A percentile compares a stretch with the other conserved stretches of the same genome.
Evolutionary conservation across 108 stramenopile species (phyloP).

Genomic region (Cylindrotheca closterium): DNA sequence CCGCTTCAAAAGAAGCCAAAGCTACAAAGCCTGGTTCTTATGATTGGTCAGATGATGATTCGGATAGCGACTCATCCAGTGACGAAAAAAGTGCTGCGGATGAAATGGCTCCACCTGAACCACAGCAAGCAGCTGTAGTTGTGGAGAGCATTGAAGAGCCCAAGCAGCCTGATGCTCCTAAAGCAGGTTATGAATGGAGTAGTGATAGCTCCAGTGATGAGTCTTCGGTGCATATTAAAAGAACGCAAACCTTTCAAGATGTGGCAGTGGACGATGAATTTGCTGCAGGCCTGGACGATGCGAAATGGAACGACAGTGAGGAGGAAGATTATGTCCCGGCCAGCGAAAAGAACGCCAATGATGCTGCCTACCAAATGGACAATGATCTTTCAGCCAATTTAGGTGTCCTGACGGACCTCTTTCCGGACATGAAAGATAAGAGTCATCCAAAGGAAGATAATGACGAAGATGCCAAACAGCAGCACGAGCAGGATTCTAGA

Average conservation of each 20-base stretch:
- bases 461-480: conserved; percentile 7
- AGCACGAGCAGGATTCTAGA: no score
- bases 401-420: conserved; percentile 38
- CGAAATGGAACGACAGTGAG: conserved; percentile 16
- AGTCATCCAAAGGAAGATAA: conserved; percentile 21
- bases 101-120: not conserved
- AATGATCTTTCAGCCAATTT: conserved; percentile 65
- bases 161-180: not conserved
- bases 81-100: conserved; percentile 7
- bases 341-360: conserved; percentile 13
- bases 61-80: not conserved
- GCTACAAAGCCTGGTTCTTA: conserved; percentile 5
- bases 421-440: conserved; percentile 41
- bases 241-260: not conserved
- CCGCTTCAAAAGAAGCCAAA: not conserved
- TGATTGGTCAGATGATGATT: conserved; percentile 23
- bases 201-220: conserved; percentile 30
- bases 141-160: not conserved
- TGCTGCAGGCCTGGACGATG: conserved; percentile 44
- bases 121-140: not conserved
- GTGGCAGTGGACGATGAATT: conserved; percentile 42
- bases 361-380: conserved; percentile 9
- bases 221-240: not conserved
- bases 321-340: conserved; percentile 19
- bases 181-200: conserved; percentile 30